Evolutionary conservation across 2,329 filamentous ascomycete species (phyloP).

Genomic region (Ceratocystis cacaofunesta): DNA sequence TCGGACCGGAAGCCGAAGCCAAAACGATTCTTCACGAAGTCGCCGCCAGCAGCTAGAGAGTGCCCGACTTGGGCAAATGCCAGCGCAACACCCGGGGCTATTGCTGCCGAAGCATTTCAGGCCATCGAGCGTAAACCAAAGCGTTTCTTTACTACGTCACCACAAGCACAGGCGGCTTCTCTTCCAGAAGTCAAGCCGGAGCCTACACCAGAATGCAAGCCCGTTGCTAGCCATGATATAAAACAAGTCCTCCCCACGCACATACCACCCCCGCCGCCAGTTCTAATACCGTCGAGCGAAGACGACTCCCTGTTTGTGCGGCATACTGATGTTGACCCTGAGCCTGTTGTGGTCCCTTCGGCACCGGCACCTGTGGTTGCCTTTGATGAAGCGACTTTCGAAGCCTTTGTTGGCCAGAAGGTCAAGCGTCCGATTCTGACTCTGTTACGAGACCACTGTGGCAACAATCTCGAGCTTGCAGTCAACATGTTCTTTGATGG

Average conservation of each 20-base stretch:
- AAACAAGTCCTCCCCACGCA: not conserved
- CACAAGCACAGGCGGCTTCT: not conserved
- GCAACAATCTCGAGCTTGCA: constrained; percentile 44
- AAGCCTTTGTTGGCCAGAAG: constrained; percentile 44
- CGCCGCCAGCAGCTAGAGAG: not conserved
- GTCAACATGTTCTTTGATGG: constrained; percentile 59
- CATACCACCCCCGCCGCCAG: not conserved
- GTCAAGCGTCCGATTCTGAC: constrained; percentile 35
- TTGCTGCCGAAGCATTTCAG: not conserved
- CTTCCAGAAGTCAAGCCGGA: not conserved
- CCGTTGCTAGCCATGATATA: not conserved
- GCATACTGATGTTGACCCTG: not conserved
- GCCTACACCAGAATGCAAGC: not conserved
- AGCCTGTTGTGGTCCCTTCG: not conserved
- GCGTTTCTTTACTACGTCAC: not conserved
- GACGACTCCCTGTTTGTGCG: constrained; percentile 13
- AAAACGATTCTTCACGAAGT: constrained; percentile 7
- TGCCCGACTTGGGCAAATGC: no score
- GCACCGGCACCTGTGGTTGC: constrained; percentile 19
- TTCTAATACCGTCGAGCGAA: not conserved
- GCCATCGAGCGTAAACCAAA: not conserved
- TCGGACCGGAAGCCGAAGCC: constrained; percentile 5
- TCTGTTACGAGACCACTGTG: constrained; percentile 39
- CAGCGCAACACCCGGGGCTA: no score
- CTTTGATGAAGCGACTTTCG: constrained; percentile 45